Evolutionary conservation across 768 basidiomycete species (phyloP).

Genomic region (Suillus ampliporus): DNA sequence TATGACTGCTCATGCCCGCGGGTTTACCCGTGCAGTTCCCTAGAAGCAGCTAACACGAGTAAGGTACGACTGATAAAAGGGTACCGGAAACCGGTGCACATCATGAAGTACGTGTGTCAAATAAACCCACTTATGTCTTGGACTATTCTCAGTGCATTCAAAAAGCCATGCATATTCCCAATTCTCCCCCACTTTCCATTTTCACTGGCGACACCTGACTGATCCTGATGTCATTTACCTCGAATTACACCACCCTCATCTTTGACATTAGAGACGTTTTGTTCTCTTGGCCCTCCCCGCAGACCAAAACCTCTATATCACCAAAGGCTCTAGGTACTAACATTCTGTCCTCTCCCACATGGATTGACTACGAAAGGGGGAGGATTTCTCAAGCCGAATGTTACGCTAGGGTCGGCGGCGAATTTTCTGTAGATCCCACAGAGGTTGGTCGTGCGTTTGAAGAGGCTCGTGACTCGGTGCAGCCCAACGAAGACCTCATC

Average conservation of each 20-base stretch:
- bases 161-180: not conserved
- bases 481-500: constrained; percentile 49
- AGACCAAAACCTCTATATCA: constrained; percentile 50
- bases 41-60: too few species aligned
- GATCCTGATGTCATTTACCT: constrained; percentile 7
- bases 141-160: not conserved
- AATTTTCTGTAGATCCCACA: constrained; percentile 42
- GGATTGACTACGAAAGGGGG: constrained; percentile 61
- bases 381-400: constrained; percentile 49
- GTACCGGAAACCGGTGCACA: too few species aligned
- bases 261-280: constrained; percentile 63
- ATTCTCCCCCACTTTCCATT: not conserved
- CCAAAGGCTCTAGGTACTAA: constrained; percentile 44
- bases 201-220: not conserved
- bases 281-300: constrained; percentile 58
- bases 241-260: constrained; percentile 42
- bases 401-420: constrained; percentile 45
- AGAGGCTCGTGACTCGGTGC: constrained; percentile 53
- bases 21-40: too few species aligned
- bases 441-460: constrained; percentile 52
- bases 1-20: too few species aligned
- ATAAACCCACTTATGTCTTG: not conserved
- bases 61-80: too few species aligned
- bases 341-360: constrained; percentile 52
- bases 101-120: too few species aligned